These are phyloP conservation scores for Gastrolobium bilobum DNA, from an alignment of 306 rosid genomes.

Conservation along the genomic window DNA sequence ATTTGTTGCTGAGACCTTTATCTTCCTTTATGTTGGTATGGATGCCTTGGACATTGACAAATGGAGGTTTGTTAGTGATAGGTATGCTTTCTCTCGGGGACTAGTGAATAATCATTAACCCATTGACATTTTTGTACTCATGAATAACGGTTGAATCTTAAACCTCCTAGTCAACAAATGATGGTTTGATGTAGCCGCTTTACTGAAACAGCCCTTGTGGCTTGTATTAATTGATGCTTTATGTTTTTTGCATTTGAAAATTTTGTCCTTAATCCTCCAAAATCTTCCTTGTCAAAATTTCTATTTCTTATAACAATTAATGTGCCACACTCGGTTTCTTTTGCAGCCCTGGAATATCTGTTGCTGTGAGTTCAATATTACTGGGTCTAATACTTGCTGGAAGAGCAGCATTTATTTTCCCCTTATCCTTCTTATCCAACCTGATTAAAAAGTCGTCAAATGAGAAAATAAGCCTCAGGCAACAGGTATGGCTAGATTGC, in stretches of 20 bases:
- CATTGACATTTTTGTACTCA: background rate
- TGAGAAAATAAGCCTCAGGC: conserved; percentile 67
- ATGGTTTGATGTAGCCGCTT: conserved; percentile 20
- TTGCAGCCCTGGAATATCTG: conserved; percentile 89
- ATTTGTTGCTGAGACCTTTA: conserved; percentile 86
- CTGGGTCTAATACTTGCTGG: conserved; percentile 77
- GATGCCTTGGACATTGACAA: conserved; percentile 99
- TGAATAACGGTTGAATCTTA: conserved; percentile 25
- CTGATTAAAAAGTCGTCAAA: conserved; percentile 62
- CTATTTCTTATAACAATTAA: background rate
- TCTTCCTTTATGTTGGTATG: conserved; percentile 99
- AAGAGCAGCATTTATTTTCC: conserved; percentile 96
- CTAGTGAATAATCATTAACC: conserved; percentile 6
- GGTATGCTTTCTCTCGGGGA: conserved; percentile 60
- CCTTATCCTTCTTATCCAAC: conserved; percentile 86
- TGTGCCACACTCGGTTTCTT: conserved; percentile 42
- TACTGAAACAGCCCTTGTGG: background rate
- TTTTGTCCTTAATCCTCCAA: background rate
- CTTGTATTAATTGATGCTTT: background rate
- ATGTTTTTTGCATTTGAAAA: background rate
- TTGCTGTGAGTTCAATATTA: conserved; percentile 82
- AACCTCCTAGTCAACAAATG: conserved; percentile 1
- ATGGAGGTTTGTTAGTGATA: conserved; percentile 93
- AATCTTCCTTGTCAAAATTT: background rate
- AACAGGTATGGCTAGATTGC: conserved; percentile 67